Percentiles rank a stretch among this genome's conserved stretches.
These are phyloP conservation scores for Globisporangium acanthophoron DNA, from an alignment of 352 stramenopile species.

Conservation along the genomic window DNA sequence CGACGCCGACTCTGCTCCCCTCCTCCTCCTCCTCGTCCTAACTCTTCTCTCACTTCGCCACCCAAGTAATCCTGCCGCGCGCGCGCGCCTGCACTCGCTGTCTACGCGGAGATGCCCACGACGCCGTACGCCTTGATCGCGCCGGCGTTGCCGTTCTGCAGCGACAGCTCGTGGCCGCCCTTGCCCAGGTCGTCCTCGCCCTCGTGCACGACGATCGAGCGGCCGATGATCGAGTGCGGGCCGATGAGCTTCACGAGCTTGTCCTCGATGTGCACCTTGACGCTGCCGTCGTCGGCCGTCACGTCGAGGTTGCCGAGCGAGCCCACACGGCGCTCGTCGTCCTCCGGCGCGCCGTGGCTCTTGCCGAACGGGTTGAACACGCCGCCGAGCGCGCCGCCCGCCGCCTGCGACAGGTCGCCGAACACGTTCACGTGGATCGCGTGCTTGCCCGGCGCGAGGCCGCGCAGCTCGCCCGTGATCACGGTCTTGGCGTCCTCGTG, in stretches of 20 bases:
- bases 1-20: too few species aligned
- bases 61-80: background rate
- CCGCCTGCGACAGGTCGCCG: slow-evolving; percentile 89
- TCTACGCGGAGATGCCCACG: slow-evolving; percentile 88
- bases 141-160: slow-evolving; percentile 96
- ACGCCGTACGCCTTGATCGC: slow-evolving; percentile 89
- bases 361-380: slow-evolving; percentile 99
- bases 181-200: slow-evolving; percentile 95
- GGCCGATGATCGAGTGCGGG: slow-evolving; percentile 96
- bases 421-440: slow-evolving; percentile 95
- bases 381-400: slow-evolving; percentile 68
- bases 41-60: background rate
- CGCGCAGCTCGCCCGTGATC: slow-evolving; percentile 81
- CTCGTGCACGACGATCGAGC: slow-evolving; percentile 93
- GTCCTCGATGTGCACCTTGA: slow-evolving; percentile 92
- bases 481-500: slow-evolving; percentile 86
- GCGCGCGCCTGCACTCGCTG: background rate
- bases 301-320: slow-evolving; percentile 91
- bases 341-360: slow-evolving; percentile 94
- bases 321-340: slow-evolving; percentile 95
- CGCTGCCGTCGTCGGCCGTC: slow-evolving; percentile 76
- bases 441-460: slow-evolving; percentile 87
- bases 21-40: background rate
- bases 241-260: slow-evolving; percentile 96
- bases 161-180: slow-evolving; percentile 94